Base-by-base conservation (phyloP, 306 rosid genomes). In the Casuarina glauca region DNA sequence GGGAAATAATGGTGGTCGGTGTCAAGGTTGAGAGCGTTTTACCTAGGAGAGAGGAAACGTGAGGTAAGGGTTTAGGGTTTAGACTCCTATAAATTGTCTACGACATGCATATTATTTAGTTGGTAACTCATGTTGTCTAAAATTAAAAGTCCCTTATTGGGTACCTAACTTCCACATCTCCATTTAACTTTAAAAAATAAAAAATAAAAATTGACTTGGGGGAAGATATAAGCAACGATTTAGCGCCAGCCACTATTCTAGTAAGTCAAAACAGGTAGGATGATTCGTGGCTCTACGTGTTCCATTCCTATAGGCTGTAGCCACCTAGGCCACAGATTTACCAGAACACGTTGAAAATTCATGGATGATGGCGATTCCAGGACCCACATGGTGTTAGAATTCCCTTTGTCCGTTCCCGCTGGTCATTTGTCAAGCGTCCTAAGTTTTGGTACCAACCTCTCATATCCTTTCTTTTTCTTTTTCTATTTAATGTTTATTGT, bases 381-480 rank as follows among this genome's bases (percentile, higher is more conserved):
- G 69, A 63, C 69, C 46, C 69, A 63, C 69, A 38, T 45, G 69
- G 46, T 63, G 26, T 63, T 63, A 60, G 67, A 60, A 32, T 10
- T 32, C 66, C 3, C 39, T 26, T 58, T 12, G 69, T 62, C 46
- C 6, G 6, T 38, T 36, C 45, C 20, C n/a, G 15, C 46, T 41
- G 5, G 45, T 63, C 9, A 4, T 35, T 62, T 1, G 41, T 62
- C 42, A 38, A 32, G 69, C 17, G n/a, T 12, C 43, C 44, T 2
- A 62, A 36, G 69, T 36, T 32, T 11, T 35, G 69, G 12, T 32
- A 62, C 44, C 69, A 36, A 36, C 69, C 69, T 6, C 42, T 62
- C 44, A 12, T 11, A n/a, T 12, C 5, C 8, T n/a, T n/a, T n/a
- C n/a, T n/a, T n/a, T 35, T 62, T 35, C 12, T 62, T 36, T 1